Conservation (phyloP, 768 basidiomycete genomes). For the Ramaria sp. region DNA sequence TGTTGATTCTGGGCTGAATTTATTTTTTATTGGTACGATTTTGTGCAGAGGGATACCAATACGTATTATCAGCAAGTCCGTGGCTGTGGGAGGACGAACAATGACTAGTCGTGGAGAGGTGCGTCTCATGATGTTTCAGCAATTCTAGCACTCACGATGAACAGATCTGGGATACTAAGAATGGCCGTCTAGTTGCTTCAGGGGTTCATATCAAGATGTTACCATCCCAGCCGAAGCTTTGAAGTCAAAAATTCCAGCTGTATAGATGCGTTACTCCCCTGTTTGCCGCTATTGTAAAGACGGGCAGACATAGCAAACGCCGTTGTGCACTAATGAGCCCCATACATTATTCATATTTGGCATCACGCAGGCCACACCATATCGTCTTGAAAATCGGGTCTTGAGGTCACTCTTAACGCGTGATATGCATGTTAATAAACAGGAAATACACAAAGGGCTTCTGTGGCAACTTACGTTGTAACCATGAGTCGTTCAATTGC, state of each 20-base stretch:
- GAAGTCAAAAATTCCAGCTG: background rate
- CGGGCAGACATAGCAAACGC: no score
- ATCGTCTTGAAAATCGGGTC: no score
- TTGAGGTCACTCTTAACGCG: no score
- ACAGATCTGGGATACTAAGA: slow-evolving; percentile 8
- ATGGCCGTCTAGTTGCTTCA: slow-evolving; percentile 2
- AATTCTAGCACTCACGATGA: background rate
- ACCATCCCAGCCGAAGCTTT: background rate
- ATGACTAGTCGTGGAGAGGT: slow-evolving; percentile 4
- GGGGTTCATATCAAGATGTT: slow-evolving; percentile 7
- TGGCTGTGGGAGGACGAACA: background rate
- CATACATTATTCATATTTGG: no score
- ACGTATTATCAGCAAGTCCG: background rate
- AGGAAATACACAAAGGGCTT: no score
- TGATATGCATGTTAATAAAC: no score
- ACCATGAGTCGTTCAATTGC: no score
- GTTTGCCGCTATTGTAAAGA: no score
- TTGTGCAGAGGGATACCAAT: slow-evolving; percentile 1
- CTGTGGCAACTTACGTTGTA: no score
- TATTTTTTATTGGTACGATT: background rate
- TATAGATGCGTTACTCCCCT: background rate
- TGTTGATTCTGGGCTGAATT: background rate
- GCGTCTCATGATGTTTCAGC: background rate
- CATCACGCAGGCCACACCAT: no score
- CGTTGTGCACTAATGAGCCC: no score